Base-by-base conservation (phyloP, 306 rosid genomes). In the Bauhinia variegata region DNA sequence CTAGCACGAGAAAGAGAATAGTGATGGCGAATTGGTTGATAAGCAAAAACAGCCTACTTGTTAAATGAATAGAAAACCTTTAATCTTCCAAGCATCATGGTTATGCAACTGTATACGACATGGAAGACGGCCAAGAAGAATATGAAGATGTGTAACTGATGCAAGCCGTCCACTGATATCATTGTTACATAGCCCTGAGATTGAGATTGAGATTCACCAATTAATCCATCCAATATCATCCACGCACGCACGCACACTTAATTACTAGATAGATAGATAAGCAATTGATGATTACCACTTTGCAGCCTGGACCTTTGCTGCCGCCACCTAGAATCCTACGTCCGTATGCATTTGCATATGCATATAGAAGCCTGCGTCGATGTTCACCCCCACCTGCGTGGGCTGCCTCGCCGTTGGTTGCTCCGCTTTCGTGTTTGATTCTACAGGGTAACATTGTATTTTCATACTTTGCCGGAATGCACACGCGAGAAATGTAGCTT, bases 81-180 rank as follows among this genome's bases (percentile, higher is more conserved):
- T 71, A 88, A 82, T 80, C 97, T 79, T 72, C 97, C 97, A 7
- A 91, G 91, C 0, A 78, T 65, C 97, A 91, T 91, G 5, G 97
- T 91, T 55, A 86, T 56, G 82, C 85, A 91, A 60, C 96, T 89
- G 75, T 73, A 91, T 38, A 91, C 6, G 38, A 91, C 97, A 71
- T 91, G 97, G 65, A 91, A 87, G 68, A 85, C 85, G 1, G 97
- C 97, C 78, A 91, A 80, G 82, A 91, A 91, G 80, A 91, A 91
- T 74, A 91, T 91, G 89, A 91, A 91, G 82, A 91, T 91, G 80
- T 91, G 97, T 16, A 91, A 60, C 68, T 93, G 98, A 82, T 93
- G 98, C 49, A 93, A 73, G 42, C 87, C 98, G 54, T 68, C 19
- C 47, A 86, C 67, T 2, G 98, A 88, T 63, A 93, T 93, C 46